Conservation (phyloP, 1,284 basidiomycete species). For the Laetiporus sulphureus region DNA sequence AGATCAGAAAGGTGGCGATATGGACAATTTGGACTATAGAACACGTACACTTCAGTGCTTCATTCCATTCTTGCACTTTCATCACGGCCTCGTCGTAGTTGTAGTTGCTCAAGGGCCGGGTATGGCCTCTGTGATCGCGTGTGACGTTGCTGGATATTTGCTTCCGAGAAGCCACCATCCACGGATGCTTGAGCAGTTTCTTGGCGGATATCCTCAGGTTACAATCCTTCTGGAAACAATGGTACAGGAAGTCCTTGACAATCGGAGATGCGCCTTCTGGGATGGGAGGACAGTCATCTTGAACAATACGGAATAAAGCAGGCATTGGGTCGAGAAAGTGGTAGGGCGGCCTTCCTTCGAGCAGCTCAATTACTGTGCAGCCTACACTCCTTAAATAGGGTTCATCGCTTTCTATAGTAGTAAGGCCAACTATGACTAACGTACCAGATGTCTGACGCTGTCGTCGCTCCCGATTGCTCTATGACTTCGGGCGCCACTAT, state of each 20-base stretch:
- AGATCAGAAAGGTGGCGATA: conserved; percentile 4
- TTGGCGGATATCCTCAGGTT: conserved; percentile 92
- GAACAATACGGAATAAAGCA: conserved; percentile 94
- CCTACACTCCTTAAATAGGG: conserved; percentile 75
- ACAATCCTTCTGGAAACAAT: conserved; percentile 97
- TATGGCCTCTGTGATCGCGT: conserved; percentile 28
- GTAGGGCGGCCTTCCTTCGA: conserved; percentile 95
- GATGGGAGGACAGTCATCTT: conserved; percentile 94
- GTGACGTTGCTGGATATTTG: conserved; percentile 48
- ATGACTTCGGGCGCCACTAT: conserved; percentile 96
- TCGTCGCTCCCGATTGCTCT: conserved; percentile 93
- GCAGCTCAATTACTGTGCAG: conserved; percentile 92
- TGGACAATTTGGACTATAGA: not conserved
- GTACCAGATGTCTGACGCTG: conserved; percentile 94
- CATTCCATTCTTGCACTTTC: conserved; percentile 97
- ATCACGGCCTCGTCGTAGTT: conserved; percentile 92
- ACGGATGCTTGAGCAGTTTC: conserved; percentile 89
- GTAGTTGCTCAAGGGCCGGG: conserved; percentile 61
- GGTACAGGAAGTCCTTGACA: conserved; percentile 93
- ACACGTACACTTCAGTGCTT: conserved; percentile 81
- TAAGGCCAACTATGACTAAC: conserved; percentile 13
- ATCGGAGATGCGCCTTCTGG: conserved; percentile 92
- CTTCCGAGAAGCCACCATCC: conserved; percentile 86
- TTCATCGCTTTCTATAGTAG: conserved; percentile 10
- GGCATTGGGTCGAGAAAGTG: conserved; percentile 97